Percentiles rank a stretch among this genome's conserved stretches.
phyloP scores from a whole-genome alignment of 495 filamentous ascomycete genomes.

The Aspergillus saccharolyticus region DNA sequence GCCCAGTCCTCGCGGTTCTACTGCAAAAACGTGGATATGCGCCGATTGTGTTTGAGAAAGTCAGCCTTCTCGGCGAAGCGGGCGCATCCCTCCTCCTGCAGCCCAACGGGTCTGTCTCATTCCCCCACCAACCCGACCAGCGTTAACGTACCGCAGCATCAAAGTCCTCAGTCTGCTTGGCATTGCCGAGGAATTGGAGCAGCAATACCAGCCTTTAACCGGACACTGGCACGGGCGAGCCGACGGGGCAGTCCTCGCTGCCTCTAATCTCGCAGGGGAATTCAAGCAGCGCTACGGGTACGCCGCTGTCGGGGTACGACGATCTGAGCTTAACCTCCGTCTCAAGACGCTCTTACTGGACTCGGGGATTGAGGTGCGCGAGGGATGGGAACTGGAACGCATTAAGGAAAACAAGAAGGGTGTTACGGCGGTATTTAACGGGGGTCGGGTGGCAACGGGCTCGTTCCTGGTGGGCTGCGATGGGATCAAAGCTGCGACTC shows the following conservation, averaged over 20 bases:
- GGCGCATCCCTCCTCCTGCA: conserved; percentile 21
- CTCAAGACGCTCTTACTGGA: conserved; percentile 9
- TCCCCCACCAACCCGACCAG: not conserved
- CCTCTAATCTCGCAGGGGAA: conserved; percentile 1
- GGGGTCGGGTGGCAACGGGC: conserved; percentile 8
- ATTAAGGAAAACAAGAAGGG: conserved; percentile 11
- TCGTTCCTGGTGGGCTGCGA: conserved; percentile 22
- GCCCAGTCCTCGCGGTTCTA: conserved; percentile 18
- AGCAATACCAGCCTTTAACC: not conserved
- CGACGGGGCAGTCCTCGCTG: not conserved
- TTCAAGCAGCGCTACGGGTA: conserved; percentile 10
- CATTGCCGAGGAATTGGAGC: not conserved
- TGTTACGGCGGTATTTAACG: conserved; percentile 13
- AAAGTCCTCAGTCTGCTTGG: conserved; percentile 4
- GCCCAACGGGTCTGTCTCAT: conserved; percentile 17
- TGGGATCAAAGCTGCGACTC: conserved; percentile 18
- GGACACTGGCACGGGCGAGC: conserved; percentile 2
- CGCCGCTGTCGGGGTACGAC: conserved; percentile 10
- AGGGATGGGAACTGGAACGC: conserved; percentile 14
- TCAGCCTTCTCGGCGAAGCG: conserved; percentile 15
- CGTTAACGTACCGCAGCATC: not conserved
- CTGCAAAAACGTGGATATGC: conserved; percentile 20
- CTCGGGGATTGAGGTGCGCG: conserved; percentile 7
- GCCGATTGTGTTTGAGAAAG: conserved; percentile 24
- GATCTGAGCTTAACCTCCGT: conserved; percentile 8